Evolutionary conservation across 2,329 filamentous ascomycete species (phyloP).

Genomic region (Paracorniculantispora psalliotae): DNA sequence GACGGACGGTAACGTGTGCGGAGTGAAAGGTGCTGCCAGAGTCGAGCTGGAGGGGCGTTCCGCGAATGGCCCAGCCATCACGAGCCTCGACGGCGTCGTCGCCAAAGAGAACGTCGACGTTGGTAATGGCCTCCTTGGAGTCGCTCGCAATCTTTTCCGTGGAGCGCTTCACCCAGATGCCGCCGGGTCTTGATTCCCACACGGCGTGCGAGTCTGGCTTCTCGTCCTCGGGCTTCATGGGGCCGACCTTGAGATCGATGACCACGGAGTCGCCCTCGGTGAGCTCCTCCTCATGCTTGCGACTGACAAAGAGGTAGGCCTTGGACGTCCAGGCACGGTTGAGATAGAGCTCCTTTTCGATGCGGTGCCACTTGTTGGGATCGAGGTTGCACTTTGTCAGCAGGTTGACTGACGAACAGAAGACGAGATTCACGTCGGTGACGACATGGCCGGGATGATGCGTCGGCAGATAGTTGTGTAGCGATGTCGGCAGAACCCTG

Average conservation of each 20-base stretch:
- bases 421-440: conserved; percentile 75
- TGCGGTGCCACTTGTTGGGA: conserved; percentile 65
- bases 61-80: conserved; percentile 74
- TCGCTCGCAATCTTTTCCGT: conserved; percentile 69
- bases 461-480: conserved; percentile 81
- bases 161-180: conserved; percentile 78
- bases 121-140: conserved; percentile 68
- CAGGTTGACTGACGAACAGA: conserved; percentile 68
- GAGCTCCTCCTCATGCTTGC: conserved; percentile 83
- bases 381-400: conserved; percentile 75
- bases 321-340: conserved; percentile 66
- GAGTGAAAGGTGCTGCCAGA: conserved; percentile 57
- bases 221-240: conserved; percentile 56
- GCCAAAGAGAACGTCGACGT: conserved; percentile 81
- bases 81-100: conserved; percentile 88
- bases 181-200: conserved; percentile 75
- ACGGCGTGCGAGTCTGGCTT: conserved; percentile 46
- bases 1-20: conserved; percentile 71
- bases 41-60: conserved; percentile 68
- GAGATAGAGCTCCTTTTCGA: conserved; percentile 87
- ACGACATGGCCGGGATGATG: conserved; percentile 82
- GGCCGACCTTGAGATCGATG: conserved; percentile 70
- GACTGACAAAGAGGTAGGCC: conserved; percentile 76
- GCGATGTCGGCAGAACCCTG: conserved; percentile 74
- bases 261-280: conserved; percentile 70